A percentile compares a stretch with the other conserved stretches of the same genome.
These are phyloP conservation scores for Aspergillus proliferans DNA, from an alignment of 2,329 filamentous ascomycete species.

Conservation along the genomic window DNA sequence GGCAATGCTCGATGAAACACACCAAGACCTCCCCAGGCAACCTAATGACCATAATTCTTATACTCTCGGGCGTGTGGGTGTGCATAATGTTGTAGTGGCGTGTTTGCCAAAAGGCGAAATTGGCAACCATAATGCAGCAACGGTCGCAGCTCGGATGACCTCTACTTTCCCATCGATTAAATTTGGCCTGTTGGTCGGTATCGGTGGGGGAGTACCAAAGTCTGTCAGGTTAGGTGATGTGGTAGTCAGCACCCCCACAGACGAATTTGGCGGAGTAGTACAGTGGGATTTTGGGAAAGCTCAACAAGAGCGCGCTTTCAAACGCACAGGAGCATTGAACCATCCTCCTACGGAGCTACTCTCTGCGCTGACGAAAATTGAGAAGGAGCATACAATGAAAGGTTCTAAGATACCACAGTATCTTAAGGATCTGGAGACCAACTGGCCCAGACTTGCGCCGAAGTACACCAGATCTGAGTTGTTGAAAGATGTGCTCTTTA, in stretches of 20 bases:
- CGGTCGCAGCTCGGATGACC: conserved; percentile 12
- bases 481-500: not conserved
- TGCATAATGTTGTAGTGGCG: conserved; percentile 15
- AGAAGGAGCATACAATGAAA: not conserved
- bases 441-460: not conserved
- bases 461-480: not conserved
- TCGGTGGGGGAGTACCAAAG: conserved; percentile 2
- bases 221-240: conserved; percentile 9
- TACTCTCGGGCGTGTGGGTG: conserved; percentile 6
- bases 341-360: not conserved
- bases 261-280: conserved; percentile 11
- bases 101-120: conserved; percentile 10
- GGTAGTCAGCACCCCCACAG: conserved; percentile 10
- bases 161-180: conserved; percentile 9
- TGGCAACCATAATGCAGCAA: conserved; percentile 13
- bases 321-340: not conserved
- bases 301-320: not conserved
- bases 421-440: too few species aligned
- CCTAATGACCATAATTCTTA: conserved; percentile 2
- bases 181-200: not conserved
- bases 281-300: conserved; percentile 21
- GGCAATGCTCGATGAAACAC: conserved; percentile 4
- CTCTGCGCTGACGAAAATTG: not conserved
- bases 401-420: not conserved
- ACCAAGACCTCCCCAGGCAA: not conserved